A percentile compares a stretch with the other conserved stretches of the same genome.
phyloP scores from a whole-genome alignment of 2,329 filamentous ascomycete species.

The Clonostachys solani region DNA sequence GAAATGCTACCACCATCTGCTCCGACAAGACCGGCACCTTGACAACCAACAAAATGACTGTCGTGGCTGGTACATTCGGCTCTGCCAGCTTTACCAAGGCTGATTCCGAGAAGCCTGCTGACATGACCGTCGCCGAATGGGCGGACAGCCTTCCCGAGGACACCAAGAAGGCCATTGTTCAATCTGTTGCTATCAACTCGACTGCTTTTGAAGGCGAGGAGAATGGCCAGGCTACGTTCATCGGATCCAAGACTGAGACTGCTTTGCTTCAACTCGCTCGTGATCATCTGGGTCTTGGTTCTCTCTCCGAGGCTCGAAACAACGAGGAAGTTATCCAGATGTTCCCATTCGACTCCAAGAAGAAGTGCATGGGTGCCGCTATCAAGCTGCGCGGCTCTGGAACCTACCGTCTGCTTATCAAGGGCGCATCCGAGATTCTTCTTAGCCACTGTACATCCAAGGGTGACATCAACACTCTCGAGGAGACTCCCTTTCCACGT shows the following conservation, averaged over 20 bases:
- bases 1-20: conserved; percentile 67
- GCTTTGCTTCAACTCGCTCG: conserved; percentile 45
- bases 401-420: conserved; percentile 43
- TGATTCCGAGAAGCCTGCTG: conserved; percentile 14
- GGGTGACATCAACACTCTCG: conserved; percentile 28
- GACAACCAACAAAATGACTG: conserved; percentile 69
- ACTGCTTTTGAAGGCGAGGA: conserved; percentile 51
- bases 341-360: conserved; percentile 49
- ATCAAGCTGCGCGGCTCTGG: conserved; percentile 36
- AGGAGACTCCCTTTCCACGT: conserved; percentile 14
- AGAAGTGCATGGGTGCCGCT: conserved; percentile 54
- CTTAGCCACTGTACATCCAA: conserved; percentile 44
- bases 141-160: conserved; percentile 10
- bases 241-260: conserved; percentile 54
- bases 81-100: conserved; percentile 25
- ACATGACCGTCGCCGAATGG: conserved; percentile 7
- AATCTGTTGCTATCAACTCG: conserved; percentile 51
- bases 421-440: conserved; percentile 54
- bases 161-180: conserved; percentile 28
- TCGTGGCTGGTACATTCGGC: conserved; percentile 65
- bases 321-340: conserved; percentile 42
- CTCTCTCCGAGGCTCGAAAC: conserved; percentile 37
- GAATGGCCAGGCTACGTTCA: conserved; percentile 36
- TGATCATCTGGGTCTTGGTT: conserved; percentile 43
- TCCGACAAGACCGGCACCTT: conserved; percentile 43